Conservation (phyloP, 176 grass and related monocot species). For the Raddia guianensis region DNA sequence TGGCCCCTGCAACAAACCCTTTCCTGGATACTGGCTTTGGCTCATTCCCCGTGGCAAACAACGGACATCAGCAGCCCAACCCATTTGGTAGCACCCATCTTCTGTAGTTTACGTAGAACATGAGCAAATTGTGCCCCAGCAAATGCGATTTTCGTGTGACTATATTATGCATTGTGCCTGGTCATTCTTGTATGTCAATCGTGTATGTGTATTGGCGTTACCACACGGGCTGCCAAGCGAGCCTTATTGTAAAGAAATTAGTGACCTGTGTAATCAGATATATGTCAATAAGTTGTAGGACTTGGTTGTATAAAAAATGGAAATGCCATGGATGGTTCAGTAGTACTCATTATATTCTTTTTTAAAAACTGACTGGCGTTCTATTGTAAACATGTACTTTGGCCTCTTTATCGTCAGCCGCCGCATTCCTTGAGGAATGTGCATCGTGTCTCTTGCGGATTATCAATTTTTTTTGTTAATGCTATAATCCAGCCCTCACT, state of each 20-base stretch:
- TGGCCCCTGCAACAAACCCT: constrained; percentile 48
- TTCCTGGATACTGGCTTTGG: constrained; percentile 72
- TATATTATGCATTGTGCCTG: constrained; percentile 55
- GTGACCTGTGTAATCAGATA: constrained; percentile 38
- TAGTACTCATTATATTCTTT: background rate
- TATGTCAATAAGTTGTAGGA: constrained; percentile 55
- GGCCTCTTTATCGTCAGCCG: background rate
- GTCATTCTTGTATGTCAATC: constrained; percentile 47
- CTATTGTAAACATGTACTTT: background rate
- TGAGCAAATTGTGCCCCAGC: constrained; percentile 37
- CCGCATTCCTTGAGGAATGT: background rate
- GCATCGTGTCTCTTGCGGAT: background rate
- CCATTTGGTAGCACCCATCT: constrained; percentile 61
- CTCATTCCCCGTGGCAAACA: constrained; percentile 62
- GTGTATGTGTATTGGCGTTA: constrained; percentile 55
- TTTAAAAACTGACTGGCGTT: no score
- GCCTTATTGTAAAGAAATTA: constrained; percentile 74
- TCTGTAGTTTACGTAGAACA: constrained; percentile 53
- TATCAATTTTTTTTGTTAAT: background rate
- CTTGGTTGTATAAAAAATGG: constrained; percentile 25
- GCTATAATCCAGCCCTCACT: no score
- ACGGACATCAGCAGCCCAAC: constrained; percentile 52
- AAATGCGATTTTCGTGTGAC: constrained; percentile 68
- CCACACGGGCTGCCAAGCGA: constrained; percentile 45
- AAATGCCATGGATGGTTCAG: background rate